Conservation (phyloP, 208 protist genomes). For the Crithidia bombi region DNA sequence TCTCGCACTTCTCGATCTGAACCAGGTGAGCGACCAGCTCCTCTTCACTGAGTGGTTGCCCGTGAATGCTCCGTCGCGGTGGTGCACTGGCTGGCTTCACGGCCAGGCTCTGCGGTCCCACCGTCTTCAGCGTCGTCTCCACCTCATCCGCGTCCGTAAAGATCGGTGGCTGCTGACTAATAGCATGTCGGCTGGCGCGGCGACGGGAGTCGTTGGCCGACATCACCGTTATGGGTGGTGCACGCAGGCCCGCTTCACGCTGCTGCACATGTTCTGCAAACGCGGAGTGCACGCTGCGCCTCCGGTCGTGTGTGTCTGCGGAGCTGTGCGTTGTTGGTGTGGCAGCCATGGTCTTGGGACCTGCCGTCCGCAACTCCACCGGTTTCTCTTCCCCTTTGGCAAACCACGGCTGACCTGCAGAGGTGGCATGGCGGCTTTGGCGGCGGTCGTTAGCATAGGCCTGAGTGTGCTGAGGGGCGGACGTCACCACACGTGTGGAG, state of each 20-base stretch:
- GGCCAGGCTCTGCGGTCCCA: neutral
- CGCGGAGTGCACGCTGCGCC: constrained; percentile 1
- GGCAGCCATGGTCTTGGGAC: neutral
- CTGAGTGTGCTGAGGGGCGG: neutral
- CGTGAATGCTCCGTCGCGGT: constrained; percentile 13
- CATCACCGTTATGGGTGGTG: neutral
- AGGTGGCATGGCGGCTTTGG: neutral
- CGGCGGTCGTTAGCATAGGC: neutral
- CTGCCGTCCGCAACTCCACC: neutral
- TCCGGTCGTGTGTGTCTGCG: neutral
- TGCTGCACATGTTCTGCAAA: neutral
- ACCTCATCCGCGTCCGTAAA: constrained; percentile 16
- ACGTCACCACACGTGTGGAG: neutral
- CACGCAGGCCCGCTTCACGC: neutral
- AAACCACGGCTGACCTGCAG: neutral
- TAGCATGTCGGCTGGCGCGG: constrained; percentile 3
- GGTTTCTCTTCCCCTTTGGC: neutral
- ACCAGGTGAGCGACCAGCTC: neutral
- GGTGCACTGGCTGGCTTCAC: neutral
- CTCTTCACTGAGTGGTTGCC: neutral
- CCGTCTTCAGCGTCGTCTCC: constrained; percentile 8
- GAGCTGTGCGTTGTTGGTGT: neutral
- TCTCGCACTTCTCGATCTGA: neutral
- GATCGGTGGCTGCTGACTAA: neutral
- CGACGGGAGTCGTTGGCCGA: neutral